phyloP scores from a whole-genome alignment of 2,329 filamentous ascomycete species.

The Emergomyces africanus region DNA sequence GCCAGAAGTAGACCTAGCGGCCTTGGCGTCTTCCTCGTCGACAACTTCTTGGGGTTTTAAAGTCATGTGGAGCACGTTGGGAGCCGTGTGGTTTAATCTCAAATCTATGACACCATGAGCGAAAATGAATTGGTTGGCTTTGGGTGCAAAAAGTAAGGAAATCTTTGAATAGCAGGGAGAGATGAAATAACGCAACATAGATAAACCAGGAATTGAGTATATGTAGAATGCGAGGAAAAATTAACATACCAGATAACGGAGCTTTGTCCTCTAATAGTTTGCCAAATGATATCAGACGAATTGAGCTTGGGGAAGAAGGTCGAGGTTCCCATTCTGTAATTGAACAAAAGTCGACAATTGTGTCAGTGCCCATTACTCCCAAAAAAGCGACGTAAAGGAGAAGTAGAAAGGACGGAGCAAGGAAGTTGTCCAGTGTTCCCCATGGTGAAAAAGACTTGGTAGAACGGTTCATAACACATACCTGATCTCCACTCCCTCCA shows the following conservation, averaged over 20 bases:
- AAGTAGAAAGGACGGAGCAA: background rate
- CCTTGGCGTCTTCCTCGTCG: conserved; percentile 65
- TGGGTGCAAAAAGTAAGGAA: background rate
- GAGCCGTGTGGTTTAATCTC: conserved; percentile 57
- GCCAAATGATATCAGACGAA: conserved; percentile 84
- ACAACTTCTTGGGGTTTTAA: conserved; percentile 73
- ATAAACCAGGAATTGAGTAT: background rate
- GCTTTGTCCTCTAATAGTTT: conserved; percentile 84
- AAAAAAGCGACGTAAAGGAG: background rate
- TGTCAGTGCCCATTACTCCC: background rate
- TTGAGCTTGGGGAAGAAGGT: conserved; percentile 75
- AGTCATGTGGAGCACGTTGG: conserved; percentile 92
- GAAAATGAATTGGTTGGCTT: background rate
- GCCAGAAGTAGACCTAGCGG: conserved; percentile 41
- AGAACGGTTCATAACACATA: conserved; percentile 17
- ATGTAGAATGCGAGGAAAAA: background rate
- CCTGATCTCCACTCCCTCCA: conserved; percentile 80
- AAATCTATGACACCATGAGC: conserved; percentile 47
- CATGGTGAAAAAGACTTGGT: background rate
- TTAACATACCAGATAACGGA: conserved; percentile 59
- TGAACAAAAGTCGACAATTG: background rate
- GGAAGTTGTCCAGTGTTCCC: background rate
- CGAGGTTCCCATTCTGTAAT: conserved; percentile 68
- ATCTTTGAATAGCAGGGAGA: background rate
- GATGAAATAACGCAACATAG: background rate